Conservation (phyloP, 257 asterid genomes). For the Avicennia marina region DNA sequence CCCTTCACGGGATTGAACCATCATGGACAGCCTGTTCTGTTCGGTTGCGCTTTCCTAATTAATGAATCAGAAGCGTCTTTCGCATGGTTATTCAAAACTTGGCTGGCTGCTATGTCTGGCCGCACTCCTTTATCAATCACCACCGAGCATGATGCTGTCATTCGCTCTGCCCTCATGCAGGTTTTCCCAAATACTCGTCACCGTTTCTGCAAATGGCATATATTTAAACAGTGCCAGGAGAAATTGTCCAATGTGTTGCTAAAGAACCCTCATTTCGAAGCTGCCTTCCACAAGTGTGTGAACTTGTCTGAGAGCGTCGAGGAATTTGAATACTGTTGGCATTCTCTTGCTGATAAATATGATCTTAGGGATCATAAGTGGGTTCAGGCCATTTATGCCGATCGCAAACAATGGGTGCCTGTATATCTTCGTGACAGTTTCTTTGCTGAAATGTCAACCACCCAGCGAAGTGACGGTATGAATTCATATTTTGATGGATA, state of each 20-base stretch:
- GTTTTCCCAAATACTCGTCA: constrained; percentile 82
- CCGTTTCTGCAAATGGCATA: constrained; percentile 97
- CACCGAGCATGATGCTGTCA: constrained; percentile 76
- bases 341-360: constrained; percentile 63
- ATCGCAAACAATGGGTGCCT: constrained; percentile 94
- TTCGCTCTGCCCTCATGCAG: constrained; percentile 70
- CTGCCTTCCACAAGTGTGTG: constrained; percentile 83
- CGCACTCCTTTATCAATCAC: constrained; percentile 77
- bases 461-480: constrained; percentile 86
- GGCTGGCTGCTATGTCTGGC: constrained; percentile 88
- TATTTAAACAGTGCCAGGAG: constrained; percentile 93
- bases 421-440: constrained; percentile 78
- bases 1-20: constrained; percentile 95
- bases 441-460: constrained; percentile 89
- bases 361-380: constrained; percentile 75
- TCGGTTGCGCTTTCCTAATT: constrained; percentile 88
- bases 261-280: constrained; percentile 71
- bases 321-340: constrained; percentile 91
- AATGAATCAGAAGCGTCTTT: constrained; percentile 93
- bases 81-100: constrained; percentile 78
- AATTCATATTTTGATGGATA: constrained; percentile 95
- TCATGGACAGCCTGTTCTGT: constrained; percentile 92
- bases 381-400: constrained; percentile 60
- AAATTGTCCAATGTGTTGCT: constrained; percentile 72
- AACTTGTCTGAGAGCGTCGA: constrained; percentile 68